Evolutionary conservation across 139 green algal species (phyloP).

Genomic region (Astrephomene gubernaculifera): DNA sequence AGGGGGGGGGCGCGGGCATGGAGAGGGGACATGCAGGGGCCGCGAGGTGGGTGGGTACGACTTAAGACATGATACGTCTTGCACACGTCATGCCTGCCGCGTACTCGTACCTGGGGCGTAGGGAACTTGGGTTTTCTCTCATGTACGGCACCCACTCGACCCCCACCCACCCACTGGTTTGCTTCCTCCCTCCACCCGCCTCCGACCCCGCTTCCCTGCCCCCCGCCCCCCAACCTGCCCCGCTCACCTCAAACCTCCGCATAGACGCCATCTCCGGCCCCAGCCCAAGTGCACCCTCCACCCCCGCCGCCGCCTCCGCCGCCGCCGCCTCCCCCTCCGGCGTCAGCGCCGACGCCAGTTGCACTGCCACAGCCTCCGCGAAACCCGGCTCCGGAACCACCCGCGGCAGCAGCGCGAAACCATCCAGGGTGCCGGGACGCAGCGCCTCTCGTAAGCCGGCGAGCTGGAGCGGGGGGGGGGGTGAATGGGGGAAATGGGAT

Average conservation of each 20-base stretch:
- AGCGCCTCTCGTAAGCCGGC: constrained; percentile 31
- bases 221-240: neutral
- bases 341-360: constrained; percentile 1
- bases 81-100: neutral
- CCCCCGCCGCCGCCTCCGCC: constrained; percentile 10
- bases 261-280: constrained; percentile 25
- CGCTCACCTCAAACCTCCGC: constrained; percentile 21
- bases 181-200: neutral
- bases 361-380: constrained; percentile 31
- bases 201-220: neutral
- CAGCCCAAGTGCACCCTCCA: constrained; percentile 33
- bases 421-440: constrained; percentile 27
- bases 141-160: neutral
- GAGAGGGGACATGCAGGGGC: neutral
- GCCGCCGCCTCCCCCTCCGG: constrained; percentile 37
- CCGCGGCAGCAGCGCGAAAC: constrained; percentile 31
- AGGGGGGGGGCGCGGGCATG: neutral
- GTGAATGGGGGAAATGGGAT: neutral
- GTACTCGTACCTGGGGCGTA: neutral
- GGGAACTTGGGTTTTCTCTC: neutral
- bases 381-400: constrained; percentile 28
- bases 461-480: constrained; percentile 6
- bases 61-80: neutral
- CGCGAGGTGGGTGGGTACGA: neutral
- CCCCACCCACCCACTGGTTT: no score